phyloP scores from a whole-genome alignment of 176 grass and related monocot genomes.

The Aegilops sharonensis region DNA sequence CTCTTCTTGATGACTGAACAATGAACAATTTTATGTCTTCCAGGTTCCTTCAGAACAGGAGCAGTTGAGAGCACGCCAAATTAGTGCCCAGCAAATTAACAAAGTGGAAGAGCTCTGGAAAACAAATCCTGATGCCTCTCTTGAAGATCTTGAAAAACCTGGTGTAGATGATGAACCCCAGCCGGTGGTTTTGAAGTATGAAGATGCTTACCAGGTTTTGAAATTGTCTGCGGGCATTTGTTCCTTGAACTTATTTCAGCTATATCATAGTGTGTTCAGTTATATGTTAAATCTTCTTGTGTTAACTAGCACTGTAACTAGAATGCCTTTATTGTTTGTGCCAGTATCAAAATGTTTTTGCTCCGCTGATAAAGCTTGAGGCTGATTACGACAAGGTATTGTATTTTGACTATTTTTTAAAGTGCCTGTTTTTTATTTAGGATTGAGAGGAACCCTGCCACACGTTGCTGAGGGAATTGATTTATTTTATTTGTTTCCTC shows the following conservation, averaged over 20 bases:
- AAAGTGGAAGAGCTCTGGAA: conserved; percentile 99
- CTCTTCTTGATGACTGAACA: conserved; percentile 14
- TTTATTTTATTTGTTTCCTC: conserved; percentile 10
- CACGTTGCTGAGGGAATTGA: background rate
- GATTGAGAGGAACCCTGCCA: background rate
- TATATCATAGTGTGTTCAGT: conserved; percentile 10
- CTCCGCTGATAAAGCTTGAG: conserved; percentile 96
- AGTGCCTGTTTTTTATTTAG: background rate
- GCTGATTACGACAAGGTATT: conserved; percentile 99
- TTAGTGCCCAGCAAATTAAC: conserved; percentile 99
- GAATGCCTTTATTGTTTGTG: background rate
- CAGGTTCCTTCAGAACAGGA: conserved; percentile 98
- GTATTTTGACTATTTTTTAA: conserved; percentile 13
- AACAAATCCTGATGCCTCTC: conserved; percentile 89
- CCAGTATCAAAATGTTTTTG: conserved; percentile 99
- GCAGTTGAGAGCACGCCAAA: conserved; percentile 91
- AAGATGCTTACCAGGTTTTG: conserved; percentile 99
- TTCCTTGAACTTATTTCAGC: conserved; percentile 21
- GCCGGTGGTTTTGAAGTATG: conserved; percentile 83
- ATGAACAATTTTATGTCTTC: conserved; percentile 22
- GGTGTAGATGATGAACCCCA: conserved; percentile 98
- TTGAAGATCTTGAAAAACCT: conserved; percentile 99
- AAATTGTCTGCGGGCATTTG: background rate
- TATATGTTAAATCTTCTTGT: background rate
- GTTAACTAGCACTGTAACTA: conserved; percentile 29